A percentile compares a stretch with the other conserved stretches of the same genome.
Evolutionary conservation across 164 flowering plant species (phyloP).

Genomic region (Dillenia turbinata): DNA sequence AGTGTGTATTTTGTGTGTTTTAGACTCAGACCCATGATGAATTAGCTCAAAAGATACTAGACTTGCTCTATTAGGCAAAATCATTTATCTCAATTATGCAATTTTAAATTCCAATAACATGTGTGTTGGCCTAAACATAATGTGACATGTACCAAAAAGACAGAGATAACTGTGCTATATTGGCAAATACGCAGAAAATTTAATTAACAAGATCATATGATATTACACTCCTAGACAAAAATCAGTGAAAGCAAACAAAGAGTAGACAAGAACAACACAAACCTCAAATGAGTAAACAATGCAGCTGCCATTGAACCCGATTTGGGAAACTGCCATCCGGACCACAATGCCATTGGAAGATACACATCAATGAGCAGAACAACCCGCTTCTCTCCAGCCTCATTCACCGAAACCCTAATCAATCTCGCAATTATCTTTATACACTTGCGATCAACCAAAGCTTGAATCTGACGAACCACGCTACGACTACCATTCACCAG

Average conservation of each 20-base stretch:
- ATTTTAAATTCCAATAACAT: no score
- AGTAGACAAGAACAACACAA: neutral
- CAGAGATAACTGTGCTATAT: no score
- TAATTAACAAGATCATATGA: no score
- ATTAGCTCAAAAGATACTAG: no score
- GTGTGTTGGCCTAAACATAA: no score
- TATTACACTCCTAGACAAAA: no score
- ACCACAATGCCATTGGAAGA: conserved; percentile 58
- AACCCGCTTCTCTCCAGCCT: conserved; percentile 34
- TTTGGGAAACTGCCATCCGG: conserved; percentile 86
- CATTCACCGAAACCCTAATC: conserved; percentile 23
- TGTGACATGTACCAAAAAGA: no score
- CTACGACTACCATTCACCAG: conserved; percentile 45
- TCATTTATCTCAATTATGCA: no score
- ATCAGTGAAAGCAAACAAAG: neutral
- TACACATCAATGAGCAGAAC: conserved; percentile 75
- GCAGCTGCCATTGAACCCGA: conserved; percentile 53
- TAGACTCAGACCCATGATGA: no score
- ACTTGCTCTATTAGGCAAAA: no score
- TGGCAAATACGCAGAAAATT: no score
- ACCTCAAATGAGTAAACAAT: conserved; percentile 80
- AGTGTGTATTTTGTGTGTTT: no score
- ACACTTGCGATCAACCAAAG: conserved; percentile 48
- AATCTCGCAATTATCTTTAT: conserved; percentile 45
- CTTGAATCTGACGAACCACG: conserved; percentile 55